Evolutionary conservation across 805 yeast species (phyloP), one percentile per base, ranked within the genome.

Genomic region (Candida ficus): DNA sequence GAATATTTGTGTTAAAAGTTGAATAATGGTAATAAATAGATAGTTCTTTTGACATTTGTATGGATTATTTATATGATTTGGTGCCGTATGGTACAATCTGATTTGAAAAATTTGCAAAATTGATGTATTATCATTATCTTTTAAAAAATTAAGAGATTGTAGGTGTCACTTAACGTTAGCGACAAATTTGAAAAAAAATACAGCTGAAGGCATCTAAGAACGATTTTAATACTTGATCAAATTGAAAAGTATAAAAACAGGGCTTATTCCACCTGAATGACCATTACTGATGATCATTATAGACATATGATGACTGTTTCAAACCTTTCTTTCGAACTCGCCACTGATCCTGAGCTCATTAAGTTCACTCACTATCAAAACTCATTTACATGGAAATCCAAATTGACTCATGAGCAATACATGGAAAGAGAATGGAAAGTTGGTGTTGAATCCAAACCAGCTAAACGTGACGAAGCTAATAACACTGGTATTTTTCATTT

Each of bases 401-500:
- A 47, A 34, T 44, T 64, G 23, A 57, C 62, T 1, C 25, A 45
- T 5, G 67, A 63, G 29, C 57, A 66, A 33, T 68, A 68, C 40
- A 58, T 58, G 20, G 61, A 59, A 12, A 60, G 72, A 43, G 71
- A 68, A 45, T 41, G 49, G 47, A 7, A 49, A 12, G 40, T 62
- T n/a, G 66, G 68, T 1, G 41, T 44, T 5, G 45, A 41, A 17
- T 49, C 64, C 7, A 52, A 53, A 21, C 41, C 57, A 29, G 56
- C 61, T 11, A 50, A 50, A 34, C 38, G 56, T 40, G 43, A 52
- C 26, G 17, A 16, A 5, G 41, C 21, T 5, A 33, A 33, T 4
- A 17, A 39, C 16, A n/a, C 60, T 13, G 73, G 73, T 1, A 37
- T 65, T 2, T 62, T 54, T 42, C 63, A 65, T 45, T 70, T 60